phyloP scores from a whole-genome alignment of 768 basidiomycete genomes.

The Tubosaeta brunneosetosa region DNA sequence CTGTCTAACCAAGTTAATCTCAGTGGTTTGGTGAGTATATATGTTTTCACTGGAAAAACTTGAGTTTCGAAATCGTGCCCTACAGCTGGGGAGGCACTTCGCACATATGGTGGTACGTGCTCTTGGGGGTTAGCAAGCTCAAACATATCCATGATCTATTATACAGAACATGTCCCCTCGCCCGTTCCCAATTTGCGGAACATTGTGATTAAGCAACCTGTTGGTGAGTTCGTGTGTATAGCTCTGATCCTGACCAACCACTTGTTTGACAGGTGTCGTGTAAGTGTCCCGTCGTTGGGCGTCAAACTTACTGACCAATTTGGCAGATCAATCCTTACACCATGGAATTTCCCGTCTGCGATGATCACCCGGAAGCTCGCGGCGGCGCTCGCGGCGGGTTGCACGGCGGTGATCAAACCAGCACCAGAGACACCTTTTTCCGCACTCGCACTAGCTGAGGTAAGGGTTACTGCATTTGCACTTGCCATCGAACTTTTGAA shows the following conservation, averaged over 20 bases:
- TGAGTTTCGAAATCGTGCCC: not conserved
- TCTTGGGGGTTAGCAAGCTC: not conserved
- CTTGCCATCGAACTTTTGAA: not conserved
- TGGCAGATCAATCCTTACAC: conserved; percentile 68
- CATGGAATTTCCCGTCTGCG: conserved; percentile 94
- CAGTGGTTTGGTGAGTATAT: conserved; percentile 73
- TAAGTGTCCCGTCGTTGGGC: conserved; percentile 21
- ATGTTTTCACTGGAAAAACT: not conserved
- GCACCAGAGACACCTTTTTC: conserved; percentile 95
- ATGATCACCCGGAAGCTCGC: conserved; percentile 93
- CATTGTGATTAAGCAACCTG: conserved; percentile 89
- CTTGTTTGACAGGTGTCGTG: conserved; percentile 40
- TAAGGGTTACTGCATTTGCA: conserved; percentile 24
- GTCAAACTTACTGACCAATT: conserved; percentile 1
- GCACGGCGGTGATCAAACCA: conserved; percentile 92
- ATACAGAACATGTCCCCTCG: conserved; percentile 77
- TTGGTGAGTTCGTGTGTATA: conserved; percentile 52
- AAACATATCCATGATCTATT: not conserved
- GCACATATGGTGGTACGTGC: conserved; percentile 78
- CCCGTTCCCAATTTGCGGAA: conserved; percentile 67
- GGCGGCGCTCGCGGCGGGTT: conserved; percentile 91
- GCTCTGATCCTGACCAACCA: conserved; percentile 28
- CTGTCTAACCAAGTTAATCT: conserved; percentile 1
- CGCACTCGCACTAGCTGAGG: conserved; percentile 87
- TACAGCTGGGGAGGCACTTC: conserved; percentile 85